A percentile compares a stretch with the other conserved stretches of the same genome.
Conservation (phyloP, 2,329 filamentous ascomycete genomes). For the Beauveria australis region DNA sequence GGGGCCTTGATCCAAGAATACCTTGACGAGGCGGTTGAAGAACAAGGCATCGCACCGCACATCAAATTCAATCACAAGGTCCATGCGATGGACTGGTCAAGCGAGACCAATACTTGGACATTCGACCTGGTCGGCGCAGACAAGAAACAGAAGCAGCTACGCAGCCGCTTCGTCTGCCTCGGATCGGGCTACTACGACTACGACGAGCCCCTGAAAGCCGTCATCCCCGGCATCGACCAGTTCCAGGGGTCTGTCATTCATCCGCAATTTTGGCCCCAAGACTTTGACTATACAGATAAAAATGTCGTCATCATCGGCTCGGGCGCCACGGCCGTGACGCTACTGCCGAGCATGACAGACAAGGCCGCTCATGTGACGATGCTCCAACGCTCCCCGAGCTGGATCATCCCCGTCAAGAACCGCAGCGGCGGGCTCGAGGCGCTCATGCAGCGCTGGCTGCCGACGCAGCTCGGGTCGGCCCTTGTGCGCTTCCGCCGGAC, state of each 20-base stretch:
- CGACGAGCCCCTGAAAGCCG: slow-evolving; percentile 43
- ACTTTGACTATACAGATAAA: slow-evolving; percentile 57
- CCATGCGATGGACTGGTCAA: slow-evolving; percentile 22
- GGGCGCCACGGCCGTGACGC: slow-evolving; percentile 59
- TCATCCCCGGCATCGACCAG: slow-evolving; percentile 33
- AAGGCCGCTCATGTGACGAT: slow-evolving; percentile 55
- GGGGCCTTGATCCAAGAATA: slow-evolving; percentile 47
- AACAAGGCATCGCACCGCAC: slow-evolving; percentile 47
- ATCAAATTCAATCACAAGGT: slow-evolving; percentile 44
- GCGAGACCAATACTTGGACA: slow-evolving; percentile 14
- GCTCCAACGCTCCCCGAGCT: slow-evolving; percentile 59
- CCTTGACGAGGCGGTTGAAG: slow-evolving; percentile 39
- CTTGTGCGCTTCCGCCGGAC: slow-evolving; percentile 41
- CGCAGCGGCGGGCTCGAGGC: slow-evolving; percentile 25
- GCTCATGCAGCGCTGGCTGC: slow-evolving; percentile 31
- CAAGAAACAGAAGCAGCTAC: slow-evolving; percentile 19
- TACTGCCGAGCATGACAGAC: slow-evolving; percentile 53
- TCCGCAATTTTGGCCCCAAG: slow-evolving; percentile 66
- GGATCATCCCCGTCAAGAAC: slow-evolving; percentile 36
- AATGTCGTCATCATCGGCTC: slow-evolving; percentile 58
- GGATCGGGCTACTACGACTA: slow-evolving; percentile 61
- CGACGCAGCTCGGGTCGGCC: slow-evolving; percentile 32
- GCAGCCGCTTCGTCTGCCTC: slow-evolving; percentile 47
- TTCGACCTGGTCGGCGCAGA: neutral
- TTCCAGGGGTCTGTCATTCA: slow-evolving; percentile 45